These are phyloP conservation scores for Nicotiana attenuata DNA, from an alignment of 257 asterid genomes.

Conservation along the genomic window DNA sequence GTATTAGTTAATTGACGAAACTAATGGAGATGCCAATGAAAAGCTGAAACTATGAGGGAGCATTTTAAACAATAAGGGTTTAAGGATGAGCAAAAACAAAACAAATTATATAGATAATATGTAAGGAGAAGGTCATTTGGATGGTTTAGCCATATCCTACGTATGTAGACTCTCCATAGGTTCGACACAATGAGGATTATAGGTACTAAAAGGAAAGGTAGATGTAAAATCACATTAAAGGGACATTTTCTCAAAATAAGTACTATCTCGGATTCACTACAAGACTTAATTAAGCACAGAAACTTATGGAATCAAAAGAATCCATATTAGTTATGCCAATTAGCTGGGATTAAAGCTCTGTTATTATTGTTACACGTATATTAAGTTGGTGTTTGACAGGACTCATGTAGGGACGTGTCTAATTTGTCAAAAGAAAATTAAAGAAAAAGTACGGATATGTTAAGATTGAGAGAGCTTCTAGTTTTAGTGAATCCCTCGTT, in stretches of 20 bases:
- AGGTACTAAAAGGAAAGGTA: background rate
- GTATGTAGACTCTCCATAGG: background rate
- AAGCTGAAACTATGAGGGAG: background rate
- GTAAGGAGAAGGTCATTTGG: background rate
- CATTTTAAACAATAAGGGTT: background rate
- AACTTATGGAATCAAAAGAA: background rate
- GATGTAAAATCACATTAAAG: background rate
- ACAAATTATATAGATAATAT: background rate
- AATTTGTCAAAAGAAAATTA: no score
- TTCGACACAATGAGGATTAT: background rate
- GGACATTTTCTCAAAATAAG: background rate
- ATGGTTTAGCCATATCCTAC: background rate
- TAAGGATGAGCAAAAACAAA: background rate
- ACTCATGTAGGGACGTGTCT: no score
- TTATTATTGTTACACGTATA: background rate
- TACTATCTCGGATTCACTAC: background rate
- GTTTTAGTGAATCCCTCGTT: no score
- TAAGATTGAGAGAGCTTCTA: no score
- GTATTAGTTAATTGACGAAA: background rate
- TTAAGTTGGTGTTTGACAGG: no score
- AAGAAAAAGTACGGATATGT: no score
- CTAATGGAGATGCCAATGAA: background rate
- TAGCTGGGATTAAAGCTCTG: background rate
- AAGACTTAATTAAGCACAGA: background rate
- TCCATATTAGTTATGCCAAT: background rate